phyloP scores from a whole-genome alignment of 257 asterid species.

The Solanum medicagineum region DNA sequence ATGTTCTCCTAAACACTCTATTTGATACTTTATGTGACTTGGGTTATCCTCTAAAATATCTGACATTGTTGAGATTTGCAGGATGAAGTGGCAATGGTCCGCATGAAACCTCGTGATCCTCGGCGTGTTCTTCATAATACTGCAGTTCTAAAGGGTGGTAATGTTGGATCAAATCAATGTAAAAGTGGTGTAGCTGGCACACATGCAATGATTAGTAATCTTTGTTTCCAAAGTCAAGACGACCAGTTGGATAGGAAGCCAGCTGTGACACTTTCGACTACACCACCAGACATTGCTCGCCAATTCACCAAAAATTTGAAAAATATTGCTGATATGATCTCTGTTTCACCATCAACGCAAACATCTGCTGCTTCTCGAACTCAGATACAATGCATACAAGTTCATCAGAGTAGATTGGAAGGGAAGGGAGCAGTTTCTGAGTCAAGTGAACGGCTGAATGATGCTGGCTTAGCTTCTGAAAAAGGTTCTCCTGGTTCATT shows the following conservation, averaged over 20 bases:
- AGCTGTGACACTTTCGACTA: slow-evolving; percentile 16
- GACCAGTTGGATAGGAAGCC: slow-evolving; percentile 35
- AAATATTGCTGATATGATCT: slow-evolving; percentile 60
- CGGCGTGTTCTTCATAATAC: slow-evolving; percentile 68
- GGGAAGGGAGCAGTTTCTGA: slow-evolving; percentile 28
- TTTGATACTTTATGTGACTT: not conserved
- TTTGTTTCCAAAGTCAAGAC: slow-evolving; percentile 34
- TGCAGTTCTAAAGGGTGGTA: slow-evolving; percentile 30
- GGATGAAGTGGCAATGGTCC: slow-evolving; percentile 69
- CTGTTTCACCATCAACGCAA: slow-evolving; percentile 43
- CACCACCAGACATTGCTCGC: slow-evolving; percentile 66
- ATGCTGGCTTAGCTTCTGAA: slow-evolving; percentile 28
- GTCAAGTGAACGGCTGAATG: slow-evolving; percentile 25
- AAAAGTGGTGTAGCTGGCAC: slow-evolving; percentile 23
- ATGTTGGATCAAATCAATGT: slow-evolving; percentile 37
- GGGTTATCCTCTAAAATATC: slow-evolving; percentile 2
- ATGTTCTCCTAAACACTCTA: not conserved
- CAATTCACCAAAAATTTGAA: slow-evolving; percentile 64
- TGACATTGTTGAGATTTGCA: slow-evolving; percentile 19
- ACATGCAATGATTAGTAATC: slow-evolving; percentile 17
- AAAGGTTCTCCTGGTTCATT: slow-evolving; percentile 39
- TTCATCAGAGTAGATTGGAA: slow-evolving; percentile 25
- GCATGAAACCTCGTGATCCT: slow-evolving; percentile 97
- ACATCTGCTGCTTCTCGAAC: slow-evolving; percentile 25
- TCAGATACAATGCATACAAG: slow-evolving; percentile 25